phyloP scores from a whole-genome alignment of 2,329 filamentous ascomycete species.

The Blastomyces emzantsi region DNA sequence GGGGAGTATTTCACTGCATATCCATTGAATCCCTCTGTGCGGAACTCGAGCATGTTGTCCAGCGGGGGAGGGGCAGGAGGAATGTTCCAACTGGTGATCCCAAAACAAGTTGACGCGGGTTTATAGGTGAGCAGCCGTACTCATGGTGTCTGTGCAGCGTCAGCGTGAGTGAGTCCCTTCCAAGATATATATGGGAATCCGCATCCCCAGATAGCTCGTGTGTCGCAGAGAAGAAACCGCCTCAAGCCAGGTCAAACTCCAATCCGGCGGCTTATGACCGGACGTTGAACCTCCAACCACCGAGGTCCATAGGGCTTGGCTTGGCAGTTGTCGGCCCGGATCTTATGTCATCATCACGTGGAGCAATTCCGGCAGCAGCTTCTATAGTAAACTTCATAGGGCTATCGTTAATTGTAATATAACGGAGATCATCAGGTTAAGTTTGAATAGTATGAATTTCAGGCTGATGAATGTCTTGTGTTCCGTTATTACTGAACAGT shows the following conservation, averaged over 20 bases:
- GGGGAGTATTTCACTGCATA: conserved; percentile 98
- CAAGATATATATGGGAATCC: not conserved
- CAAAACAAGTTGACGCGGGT: not conserved
- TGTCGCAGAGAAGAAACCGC: not conserved
- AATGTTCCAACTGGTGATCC: not conserved
- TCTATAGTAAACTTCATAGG: not conserved
- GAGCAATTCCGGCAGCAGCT: not conserved
- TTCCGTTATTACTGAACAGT: too few species aligned
- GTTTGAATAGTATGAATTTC: too few species aligned
- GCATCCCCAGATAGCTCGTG: not conserved
- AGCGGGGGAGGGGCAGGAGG: conserved; percentile 9
- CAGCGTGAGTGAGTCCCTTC: not conserved
- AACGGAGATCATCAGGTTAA: too few species aligned
- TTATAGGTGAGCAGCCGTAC: not conserved
- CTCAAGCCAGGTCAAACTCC: not conserved
- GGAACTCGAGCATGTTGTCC: conserved; percentile 75
- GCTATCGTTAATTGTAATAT: too few species aligned
- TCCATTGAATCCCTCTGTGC: conserved; percentile 87
- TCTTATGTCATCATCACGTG: conserved; percentile 2
- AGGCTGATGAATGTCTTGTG: too few species aligned
- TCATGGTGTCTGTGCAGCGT: conserved; percentile 1
- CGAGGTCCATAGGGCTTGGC: conserved; percentile 1
- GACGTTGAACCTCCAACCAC: not conserved
- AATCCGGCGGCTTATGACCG: not conserved
- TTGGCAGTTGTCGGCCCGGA: not conserved